Percentiles rank a stretch among this genome's conserved stretches.
phyloP scores from a whole-genome alignment of 768 basidiomycete species.

The Suillus fuscotomentosus region DNA sequence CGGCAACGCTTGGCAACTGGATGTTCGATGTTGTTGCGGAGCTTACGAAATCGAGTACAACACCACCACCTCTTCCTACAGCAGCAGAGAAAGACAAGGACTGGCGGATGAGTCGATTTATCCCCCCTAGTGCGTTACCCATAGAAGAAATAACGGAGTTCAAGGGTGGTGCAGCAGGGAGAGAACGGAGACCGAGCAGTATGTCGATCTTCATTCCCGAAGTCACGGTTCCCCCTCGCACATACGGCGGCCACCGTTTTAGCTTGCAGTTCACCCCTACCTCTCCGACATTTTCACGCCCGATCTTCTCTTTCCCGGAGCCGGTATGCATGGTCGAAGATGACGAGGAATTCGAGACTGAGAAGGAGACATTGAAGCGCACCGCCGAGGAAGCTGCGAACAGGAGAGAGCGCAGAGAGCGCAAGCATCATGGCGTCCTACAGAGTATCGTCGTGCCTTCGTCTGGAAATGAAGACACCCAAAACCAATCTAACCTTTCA shows the following conservation, averaged over 20 bases:
- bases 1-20: conserved; percentile 63
- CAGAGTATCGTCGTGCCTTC: conserved; percentile 9
- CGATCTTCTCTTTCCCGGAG: conserved; percentile 11
- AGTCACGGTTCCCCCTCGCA: conserved; percentile 29
- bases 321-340: conserved; percentile 27
- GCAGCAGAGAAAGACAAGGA: conserved; percentile 4
- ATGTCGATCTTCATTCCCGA: conserved; percentile 38
- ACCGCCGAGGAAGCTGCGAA: conserved; percentile 39
- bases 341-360: conserved; percentile 42
- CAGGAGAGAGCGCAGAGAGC: conserved; percentile 30
- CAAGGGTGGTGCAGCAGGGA: conserved; percentile 19
- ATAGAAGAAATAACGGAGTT: conserved; percentile 13
- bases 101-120: conserved; percentile 33
- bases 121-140: conserved; percentile 33
- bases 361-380: conserved; percentile 42
- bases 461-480: neutral
- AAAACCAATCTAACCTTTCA: conserved; percentile 5
- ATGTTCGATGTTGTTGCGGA: conserved; percentile 81
- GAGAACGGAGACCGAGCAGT: conserved; percentile 26
- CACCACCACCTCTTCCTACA: conserved; percentile 20
- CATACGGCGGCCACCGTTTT: conserved; percentile 26
- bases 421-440: conserved; percentile 9
- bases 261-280: conserved; percentile 71
- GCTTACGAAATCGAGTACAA: conserved; percentile 40
- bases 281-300: conserved; percentile 39